Percentiles rank a stretch among this genome's conserved stretches.
Conservation (phyloP, 2,329 filamentous ascomycete species). For the Bipolaris oryzae region DNA sequence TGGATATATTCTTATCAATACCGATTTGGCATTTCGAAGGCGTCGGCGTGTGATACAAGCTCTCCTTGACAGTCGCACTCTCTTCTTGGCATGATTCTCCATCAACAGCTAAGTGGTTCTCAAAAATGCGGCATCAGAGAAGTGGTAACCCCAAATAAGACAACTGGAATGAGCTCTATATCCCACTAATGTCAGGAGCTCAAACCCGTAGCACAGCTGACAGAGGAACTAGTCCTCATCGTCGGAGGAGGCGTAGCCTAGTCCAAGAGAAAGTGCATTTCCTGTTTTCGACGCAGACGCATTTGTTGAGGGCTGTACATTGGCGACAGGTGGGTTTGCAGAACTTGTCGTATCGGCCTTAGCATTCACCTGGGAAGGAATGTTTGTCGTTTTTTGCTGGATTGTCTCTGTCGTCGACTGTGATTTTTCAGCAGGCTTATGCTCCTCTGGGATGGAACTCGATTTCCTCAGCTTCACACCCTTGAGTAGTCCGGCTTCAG, state of each 20-base stretch:
- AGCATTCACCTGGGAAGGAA: background rate
- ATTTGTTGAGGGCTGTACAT: constrained; percentile 13
- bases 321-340: background rate
- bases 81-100: no score
- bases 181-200: background rate
- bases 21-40: background rate
- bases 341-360: background rate
- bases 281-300: constrained; percentile 23
- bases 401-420: constrained; percentile 3
- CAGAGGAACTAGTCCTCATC: constrained; percentile 43
- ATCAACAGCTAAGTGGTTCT: no score
- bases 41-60: no score
- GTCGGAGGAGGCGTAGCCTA: constrained; percentile 53
- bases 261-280: constrained; percentile 39
- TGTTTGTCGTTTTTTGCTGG: background rate
- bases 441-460: constrained; percentile 30
- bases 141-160: no score
- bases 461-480: constrained; percentile 54
- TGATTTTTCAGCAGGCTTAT: background rate
- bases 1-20: background rate
- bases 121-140: no score
- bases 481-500: constrained; percentile 45
- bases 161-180: no score
- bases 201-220: background rate
- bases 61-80: no score